Base-by-base conservation (phyloP, 2,329 filamentous ascomycete species). In the Claviceps capensis region DNA sequence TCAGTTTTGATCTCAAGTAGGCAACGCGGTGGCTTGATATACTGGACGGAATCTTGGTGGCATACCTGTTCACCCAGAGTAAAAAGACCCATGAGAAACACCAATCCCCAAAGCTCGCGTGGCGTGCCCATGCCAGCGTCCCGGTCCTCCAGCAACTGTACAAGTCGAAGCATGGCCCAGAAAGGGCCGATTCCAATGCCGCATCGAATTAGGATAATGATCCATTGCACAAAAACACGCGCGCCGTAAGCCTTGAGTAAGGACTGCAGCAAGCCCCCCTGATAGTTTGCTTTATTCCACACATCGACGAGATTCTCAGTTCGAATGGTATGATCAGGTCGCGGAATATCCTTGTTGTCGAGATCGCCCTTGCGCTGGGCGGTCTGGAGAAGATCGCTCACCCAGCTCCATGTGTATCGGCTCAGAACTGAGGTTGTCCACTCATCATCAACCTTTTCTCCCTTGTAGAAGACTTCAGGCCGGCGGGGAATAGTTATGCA, bases 121-220 rank as follows among this genome's bases (percentile, higher is more conserved):
- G 73, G 69, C 9, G 78, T 68, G 17, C 68, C 60, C 17, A 72
- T 64, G 1, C 73, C 75, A 1, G 62, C 61, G 4, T 68, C 65
- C 13, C 77, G 72, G 14, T 62, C 63, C 64, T 91, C 85, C 8
- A 91, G 72, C 1, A 78, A 72, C 37, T 72, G 72, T 19, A 91
- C 73, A 13, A 91, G 75, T 47, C 78, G 76, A 53, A 83, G 72
- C 56, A 87, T 79, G 30, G 82, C 77, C 63, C 83, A 79, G 60
- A 88, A 86, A 0, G 86, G 86, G 0, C 79, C 76, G 53, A 89
- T 82, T 52, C 79, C 80, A n/a, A 85, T 59, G 34, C 83, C 58
- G 8, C 78, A 76, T 19, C 74, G 71, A 6, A 73, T 55, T 1
- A 79, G 54, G 13, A 79, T 80, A 7, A 86, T 62, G 2, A 67